These are phyloP conservation scores for Pleurotus djamor DNA, from an alignment of 768 basidiomycete genomes.

Conservation along the genomic window DNA sequence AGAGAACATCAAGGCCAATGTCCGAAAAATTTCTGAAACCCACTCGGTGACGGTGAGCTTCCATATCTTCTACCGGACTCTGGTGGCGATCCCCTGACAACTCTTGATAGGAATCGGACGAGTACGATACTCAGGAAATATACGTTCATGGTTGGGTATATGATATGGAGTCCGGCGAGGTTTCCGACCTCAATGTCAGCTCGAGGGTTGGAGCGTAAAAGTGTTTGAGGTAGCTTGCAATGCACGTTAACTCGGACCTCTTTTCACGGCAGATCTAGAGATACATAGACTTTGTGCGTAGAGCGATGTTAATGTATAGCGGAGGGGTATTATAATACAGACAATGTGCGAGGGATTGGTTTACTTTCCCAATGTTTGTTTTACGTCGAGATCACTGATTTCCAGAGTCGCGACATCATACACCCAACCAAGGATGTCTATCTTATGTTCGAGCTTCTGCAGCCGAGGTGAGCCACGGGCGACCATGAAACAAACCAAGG, in stretches of 20 bases:
- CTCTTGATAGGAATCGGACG: no score
- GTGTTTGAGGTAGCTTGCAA: no score
- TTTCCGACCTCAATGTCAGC: not conserved
- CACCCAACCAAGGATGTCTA: slow-evolving; percentile 57
- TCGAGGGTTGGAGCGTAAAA: not conserved
- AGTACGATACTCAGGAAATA: not conserved
- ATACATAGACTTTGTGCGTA: no score
- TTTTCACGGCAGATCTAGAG: no score
- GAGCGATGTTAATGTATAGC: no score
- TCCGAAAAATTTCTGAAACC: slow-evolving; percentile 20
- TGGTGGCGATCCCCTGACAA: no score
- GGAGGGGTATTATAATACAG: no score
- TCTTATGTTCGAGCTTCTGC: slow-evolving; percentile 8
- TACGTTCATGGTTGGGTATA: slow-evolving; percentile 1
- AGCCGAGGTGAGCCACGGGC: not conserved
- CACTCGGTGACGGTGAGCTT: not conserved
- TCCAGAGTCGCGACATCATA: slow-evolving; percentile 54
- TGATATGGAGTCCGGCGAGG: not conserved
- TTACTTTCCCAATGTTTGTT: not conserved
- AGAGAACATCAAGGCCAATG: slow-evolving; percentile 47
- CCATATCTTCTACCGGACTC: no score
- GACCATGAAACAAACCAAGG: not conserved
- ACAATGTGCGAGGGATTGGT: no score
- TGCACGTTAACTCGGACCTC: no score
- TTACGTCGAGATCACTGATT: slow-evolving; percentile 43